These are phyloP conservation scores for Begonia masoniana DNA, from an alignment of 306 rosid genomes.

Conservation along the genomic window DNA sequence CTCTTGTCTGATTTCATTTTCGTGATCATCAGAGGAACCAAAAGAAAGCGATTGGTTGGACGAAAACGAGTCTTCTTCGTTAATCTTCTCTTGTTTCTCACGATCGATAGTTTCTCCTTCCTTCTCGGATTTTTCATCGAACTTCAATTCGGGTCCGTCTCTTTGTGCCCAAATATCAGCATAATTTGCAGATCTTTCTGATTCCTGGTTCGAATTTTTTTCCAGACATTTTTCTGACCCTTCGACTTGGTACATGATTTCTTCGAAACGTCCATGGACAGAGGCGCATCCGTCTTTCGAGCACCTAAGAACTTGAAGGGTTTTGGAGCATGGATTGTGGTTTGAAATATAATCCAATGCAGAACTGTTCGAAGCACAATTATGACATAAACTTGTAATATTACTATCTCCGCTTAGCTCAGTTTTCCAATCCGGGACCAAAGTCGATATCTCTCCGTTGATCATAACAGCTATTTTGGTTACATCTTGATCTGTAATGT, in stretches of 20 bases:
- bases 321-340: constrained; percentile 31
- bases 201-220: constrained; percentile 24
- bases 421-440: constrained; percentile 75
- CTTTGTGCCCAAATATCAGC: constrained; percentile 79
- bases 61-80: constrained; percentile 19
- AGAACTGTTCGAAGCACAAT: constrained; percentile 41
- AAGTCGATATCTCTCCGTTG: constrained; percentile 48
- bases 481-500: constrained; percentile 74
- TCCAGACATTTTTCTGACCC: constrained; percentile 33
- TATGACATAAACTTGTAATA: constrained; percentile 31
- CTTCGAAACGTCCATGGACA: constrained; percentile 85
- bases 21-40: constrained; percentile 32
- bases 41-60: constrained; percentile 11
- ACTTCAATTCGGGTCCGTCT: constrained; percentile 31
- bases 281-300: constrained; percentile 61
- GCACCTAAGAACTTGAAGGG: constrained; percentile 66
- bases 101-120: constrained; percentile 30
- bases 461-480: constrained; percentile 78
- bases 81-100: constrained; percentile 23
- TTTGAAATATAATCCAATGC: constrained; percentile 43
- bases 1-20: constrained; percentile 90
- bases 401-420: constrained; percentile 20
- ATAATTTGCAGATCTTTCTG: constrained; percentile 34
- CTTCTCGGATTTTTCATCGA: constrained; percentile 24
- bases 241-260: constrained; percentile 83